Conservation (phyloP, 2,329 filamentous ascomycete species). For the Arthrobotrys musiformis region DNA sequence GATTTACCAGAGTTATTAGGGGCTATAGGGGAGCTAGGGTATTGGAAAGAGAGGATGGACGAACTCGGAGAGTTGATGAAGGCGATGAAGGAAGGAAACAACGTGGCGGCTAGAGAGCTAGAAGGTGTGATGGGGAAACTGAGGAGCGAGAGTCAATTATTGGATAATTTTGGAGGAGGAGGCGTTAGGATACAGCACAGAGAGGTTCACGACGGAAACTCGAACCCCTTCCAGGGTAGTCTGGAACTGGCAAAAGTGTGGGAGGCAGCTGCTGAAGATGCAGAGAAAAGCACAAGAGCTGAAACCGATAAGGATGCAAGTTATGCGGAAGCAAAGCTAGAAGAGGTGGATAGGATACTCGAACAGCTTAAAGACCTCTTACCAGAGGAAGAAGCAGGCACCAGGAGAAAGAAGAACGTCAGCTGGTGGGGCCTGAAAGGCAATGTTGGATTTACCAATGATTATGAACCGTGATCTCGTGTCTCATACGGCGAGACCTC, state of each 20-base stretch:
- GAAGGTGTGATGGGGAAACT: conserved; percentile 42
- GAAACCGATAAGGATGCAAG: conserved; percentile 32
- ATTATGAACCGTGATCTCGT: not conserved
- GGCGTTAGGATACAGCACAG: conserved; percentile 19
- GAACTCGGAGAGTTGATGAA: conserved; percentile 47
- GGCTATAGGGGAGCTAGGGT: conserved; percentile 34
- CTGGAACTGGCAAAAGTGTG: conserved; percentile 42
- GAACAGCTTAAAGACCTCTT: conserved; percentile 21
- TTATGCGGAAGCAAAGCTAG: conserved; percentile 29
- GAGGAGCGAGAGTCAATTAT: conserved; percentile 43
- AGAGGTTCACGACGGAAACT: not conserved
- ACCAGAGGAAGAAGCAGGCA: conserved; percentile 16
- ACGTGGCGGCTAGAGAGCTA: conserved; percentile 28
- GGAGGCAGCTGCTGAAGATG: conserved; percentile 51
- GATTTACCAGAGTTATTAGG: conserved; percentile 38
- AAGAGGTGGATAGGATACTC: conserved; percentile 32
- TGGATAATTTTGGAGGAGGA: conserved; percentile 40
- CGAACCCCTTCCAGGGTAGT: conserved; percentile 26
- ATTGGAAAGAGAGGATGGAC: conserved; percentile 40
- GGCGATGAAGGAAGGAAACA: conserved; percentile 43
- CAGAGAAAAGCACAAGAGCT: conserved; percentile 33
- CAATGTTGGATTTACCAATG: conserved; percentile 42
- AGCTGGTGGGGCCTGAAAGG: conserved; percentile 45
- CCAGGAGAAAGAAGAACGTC: conserved; percentile 16
- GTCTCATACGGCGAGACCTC: not conserved